Conservation (phyloP, 2,329 filamentous ascomycete genomes). For the Colletotrichum tropicicola region DNA sequence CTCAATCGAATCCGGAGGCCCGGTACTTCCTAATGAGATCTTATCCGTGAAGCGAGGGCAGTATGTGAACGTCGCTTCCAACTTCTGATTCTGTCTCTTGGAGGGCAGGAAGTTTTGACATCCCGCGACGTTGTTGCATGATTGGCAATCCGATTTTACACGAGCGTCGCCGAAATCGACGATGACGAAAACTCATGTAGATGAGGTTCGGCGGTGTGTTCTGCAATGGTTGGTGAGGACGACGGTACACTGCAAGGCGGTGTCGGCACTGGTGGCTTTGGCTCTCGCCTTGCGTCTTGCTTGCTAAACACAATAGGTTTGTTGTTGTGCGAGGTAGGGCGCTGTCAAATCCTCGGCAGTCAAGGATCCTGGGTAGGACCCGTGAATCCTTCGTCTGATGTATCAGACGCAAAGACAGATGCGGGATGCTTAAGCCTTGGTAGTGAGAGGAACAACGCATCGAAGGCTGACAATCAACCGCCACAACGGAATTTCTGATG, state of each 20-base stretch:
- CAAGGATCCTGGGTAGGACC: no score
- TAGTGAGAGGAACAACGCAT: background rate
- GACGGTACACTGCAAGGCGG: background rate
- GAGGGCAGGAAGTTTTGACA: no score
- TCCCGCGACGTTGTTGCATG: no score
- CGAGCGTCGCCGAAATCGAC: background rate
- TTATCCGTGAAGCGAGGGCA: background rate
- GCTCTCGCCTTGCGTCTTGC: background rate
- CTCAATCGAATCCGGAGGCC: conserved; percentile 2
- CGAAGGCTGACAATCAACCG: background rate
- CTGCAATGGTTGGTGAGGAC: background rate
- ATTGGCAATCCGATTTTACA: background rate
- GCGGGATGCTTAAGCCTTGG: background rate
- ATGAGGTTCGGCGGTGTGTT: background rate
- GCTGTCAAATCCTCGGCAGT: background rate
- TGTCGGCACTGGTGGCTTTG: background rate
- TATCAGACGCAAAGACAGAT: background rate
- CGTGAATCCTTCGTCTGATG: background rate
- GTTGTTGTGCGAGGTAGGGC: background rate
- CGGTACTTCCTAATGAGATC: background rate
- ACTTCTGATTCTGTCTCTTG: background rate
- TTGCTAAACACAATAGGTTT: background rate
- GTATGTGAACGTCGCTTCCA: background rate
- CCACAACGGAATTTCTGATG: background rate
- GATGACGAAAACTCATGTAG: no score